Conservation (phyloP, 2,329 filamentous ascomycete species). For the Salinomyces thailandicus region DNA sequence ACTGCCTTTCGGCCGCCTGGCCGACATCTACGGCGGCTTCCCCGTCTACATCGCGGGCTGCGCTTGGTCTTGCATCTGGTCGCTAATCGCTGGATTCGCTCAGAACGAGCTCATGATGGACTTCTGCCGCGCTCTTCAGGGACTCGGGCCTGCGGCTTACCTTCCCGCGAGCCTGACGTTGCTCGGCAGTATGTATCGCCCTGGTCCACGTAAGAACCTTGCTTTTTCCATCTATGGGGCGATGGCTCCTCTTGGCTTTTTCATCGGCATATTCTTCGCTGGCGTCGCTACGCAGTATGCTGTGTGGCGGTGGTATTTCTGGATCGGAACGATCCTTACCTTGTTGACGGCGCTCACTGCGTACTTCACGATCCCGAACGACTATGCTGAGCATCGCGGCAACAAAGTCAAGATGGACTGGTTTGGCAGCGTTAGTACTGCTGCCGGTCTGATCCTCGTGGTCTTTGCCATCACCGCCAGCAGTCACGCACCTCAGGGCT, state of each 20-base stretch:
- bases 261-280: slow-evolving; percentile 53
- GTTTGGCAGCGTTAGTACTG: slow-evolving; percentile 49
- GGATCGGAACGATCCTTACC: slow-evolving; percentile 48
- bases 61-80: slow-evolving; percentile 31
- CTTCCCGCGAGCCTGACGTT: slow-evolving; percentile 25
- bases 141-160: slow-evolving; percentile 27
- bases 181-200: slow-evolving; percentile 26
- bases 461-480: slow-evolving; percentile 68
- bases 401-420: slow-evolving; percentile 56
- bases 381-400: slow-evolving; percentile 27
- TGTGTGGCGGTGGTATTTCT: slow-evolving; percentile 53
- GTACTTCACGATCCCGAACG: slow-evolving; percentile 42
- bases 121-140: slow-evolving; percentile 26
- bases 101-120: slow-evolving; percentile 27
- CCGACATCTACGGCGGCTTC: slow-evolving; percentile 54
- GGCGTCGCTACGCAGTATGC: slow-evolving; percentile 47
- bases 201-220: slow-evolving; percentile 28
- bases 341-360: slow-evolving; percentile 37
- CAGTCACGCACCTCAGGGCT: slow-evolving; percentile 56
- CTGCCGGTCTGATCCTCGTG: slow-evolving; percentile 56
- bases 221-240: slow-evolving; percentile 38
- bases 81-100: slow-evolving; percentile 25
- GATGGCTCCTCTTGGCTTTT: slow-evolving; percentile 46
- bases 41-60: slow-evolving; percentile 50
- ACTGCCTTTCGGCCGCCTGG: slow-evolving; percentile 34